Conservation (phyloP, 768 basidiomycete species). For the Trichaptum fuscoviolaceum region DNA sequence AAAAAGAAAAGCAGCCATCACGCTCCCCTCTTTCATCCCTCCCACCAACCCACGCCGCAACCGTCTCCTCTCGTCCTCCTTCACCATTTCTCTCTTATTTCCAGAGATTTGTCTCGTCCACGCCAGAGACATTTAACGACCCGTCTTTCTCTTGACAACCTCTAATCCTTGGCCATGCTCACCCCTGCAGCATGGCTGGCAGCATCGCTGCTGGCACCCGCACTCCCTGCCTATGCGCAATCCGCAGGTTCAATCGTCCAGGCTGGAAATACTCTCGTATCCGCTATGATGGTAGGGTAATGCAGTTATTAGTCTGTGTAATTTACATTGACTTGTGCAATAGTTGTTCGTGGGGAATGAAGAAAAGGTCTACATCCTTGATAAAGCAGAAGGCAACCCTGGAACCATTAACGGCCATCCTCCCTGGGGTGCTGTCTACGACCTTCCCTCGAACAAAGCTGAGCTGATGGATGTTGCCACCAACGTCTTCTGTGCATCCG, state of each 20-base stretch:
- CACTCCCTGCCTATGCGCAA: slow-evolving; percentile 9
- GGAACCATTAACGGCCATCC: slow-evolving; percentile 63
- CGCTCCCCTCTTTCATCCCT: background rate
- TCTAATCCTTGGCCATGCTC: background rate
- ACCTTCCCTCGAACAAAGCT: slow-evolving; percentile 53
- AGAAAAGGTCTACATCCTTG: slow-evolving; percentile 84
- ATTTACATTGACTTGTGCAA: background rate
- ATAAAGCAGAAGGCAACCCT: slow-evolving; percentile 81
- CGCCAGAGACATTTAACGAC: background rate
- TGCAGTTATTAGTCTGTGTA: background rate
- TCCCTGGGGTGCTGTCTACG: slow-evolving; percentile 73
- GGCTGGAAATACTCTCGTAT: slow-evolving; percentile 43
- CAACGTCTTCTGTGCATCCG: slow-evolving; percentile 79
- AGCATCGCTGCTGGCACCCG: slow-evolving; percentile 2
- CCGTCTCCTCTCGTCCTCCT: background rate
- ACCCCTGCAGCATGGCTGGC: slow-evolving; percentile 1
- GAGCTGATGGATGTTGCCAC: slow-evolving; percentile 66
- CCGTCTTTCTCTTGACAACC: no score
- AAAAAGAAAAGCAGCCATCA: background rate
- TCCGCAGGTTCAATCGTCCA: slow-evolving; percentile 40
- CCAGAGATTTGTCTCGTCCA: background rate
- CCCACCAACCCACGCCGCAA: background rate
- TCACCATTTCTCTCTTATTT: background rate
- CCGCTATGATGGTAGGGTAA: slow-evolving; percentile 48
- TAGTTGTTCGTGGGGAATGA: slow-evolving; percentile 79